Evolutionary conservation across 2,329 filamentous ascomycete genomes (phyloP), one percentile per base, ranked within the genome.

Genomic region (Colletotrichum eleusines): DNA sequence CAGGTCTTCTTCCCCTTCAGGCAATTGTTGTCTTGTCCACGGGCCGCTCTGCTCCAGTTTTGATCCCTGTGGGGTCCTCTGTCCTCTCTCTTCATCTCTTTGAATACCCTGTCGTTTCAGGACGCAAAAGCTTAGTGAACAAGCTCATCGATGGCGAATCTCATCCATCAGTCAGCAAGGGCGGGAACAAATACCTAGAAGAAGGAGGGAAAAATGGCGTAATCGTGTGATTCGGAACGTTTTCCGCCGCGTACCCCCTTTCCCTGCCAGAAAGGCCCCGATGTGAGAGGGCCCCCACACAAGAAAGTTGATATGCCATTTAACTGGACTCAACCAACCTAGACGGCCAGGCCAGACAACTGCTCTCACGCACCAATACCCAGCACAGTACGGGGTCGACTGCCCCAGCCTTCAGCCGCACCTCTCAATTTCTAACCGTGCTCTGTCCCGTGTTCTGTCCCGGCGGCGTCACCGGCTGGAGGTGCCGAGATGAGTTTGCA

Each of bases 21-120:
- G 42, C 33, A 51, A 40, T 51, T 35, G 63, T 51, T 63, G 44
- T 62, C 35, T 64, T 44, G 61, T 70, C 58, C 57, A 55, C 50
- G 68, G 68, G 50, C 58, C 68, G 64, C 58, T 31, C 57, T 54
- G 31, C 51, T 65, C 64, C 44, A 67, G 40, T 31, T 59, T 44
- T 53, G 57, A 59, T 63, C 68, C 68, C 64, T 68, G 68, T 63
- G 51, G 58, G 58, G 44, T 38, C 40, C 44, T 38, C 40, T 63
- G 9, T 35, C 46, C 51, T 44, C 18, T 20, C 44, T 2, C 44
- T 46, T 16, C n/a, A n/a, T 23, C n/a, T 46, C 1, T n/a, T 46
- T 23, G n/a, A 46, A 59, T 35, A 53, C 68, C 68, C 68, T 63
- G 58, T 68, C 38, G 68, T 71, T 71, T 71, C 68, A 71, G 68